Evolutionary conservation across 139 green algal genomes (phyloP).

Genomic region (Tetraselmis chui): DNA sequence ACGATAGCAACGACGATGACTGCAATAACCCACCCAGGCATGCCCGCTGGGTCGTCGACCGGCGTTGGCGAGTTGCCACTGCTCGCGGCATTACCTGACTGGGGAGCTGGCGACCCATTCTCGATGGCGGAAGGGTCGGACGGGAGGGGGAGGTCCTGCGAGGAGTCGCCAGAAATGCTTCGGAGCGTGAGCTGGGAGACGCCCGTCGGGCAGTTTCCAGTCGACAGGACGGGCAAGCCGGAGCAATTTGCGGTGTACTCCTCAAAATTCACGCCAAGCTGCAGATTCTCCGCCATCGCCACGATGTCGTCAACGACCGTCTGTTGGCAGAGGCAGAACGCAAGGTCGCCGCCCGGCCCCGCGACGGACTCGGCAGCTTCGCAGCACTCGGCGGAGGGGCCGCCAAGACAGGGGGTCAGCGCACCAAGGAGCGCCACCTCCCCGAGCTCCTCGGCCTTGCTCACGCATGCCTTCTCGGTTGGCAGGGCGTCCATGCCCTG

Average conservation of each 20-base stretch:
- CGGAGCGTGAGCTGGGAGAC: neutral
- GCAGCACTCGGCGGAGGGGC: neutral
- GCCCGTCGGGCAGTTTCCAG: neutral
- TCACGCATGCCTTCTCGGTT: neutral
- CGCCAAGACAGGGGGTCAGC: neutral
- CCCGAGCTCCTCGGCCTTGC: neutral
- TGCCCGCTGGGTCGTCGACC: no score
- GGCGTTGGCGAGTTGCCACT: no score
- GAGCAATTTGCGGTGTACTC: neutral
- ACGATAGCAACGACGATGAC: neutral
- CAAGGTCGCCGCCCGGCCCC: neutral
- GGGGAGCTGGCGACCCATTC: no score
- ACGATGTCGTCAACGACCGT: neutral
- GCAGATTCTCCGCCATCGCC: neutral
- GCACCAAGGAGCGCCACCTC: neutral
- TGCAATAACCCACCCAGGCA: neutral
- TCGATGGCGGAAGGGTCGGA: neutral
- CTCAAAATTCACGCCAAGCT: neutral
- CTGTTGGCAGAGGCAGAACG: neutral
- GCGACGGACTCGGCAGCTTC: neutral
- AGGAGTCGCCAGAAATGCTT: neutral
- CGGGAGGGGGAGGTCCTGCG: neutral
- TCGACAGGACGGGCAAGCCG: neutral
- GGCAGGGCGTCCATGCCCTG: neutral
- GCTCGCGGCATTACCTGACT: no score